A percentile compares a stretch with the other conserved stretches of the same genome.
phyloP scores from a whole-genome alignment of 2,329 filamentous ascomycete genomes.

The Phialophora tarda region DNA sequence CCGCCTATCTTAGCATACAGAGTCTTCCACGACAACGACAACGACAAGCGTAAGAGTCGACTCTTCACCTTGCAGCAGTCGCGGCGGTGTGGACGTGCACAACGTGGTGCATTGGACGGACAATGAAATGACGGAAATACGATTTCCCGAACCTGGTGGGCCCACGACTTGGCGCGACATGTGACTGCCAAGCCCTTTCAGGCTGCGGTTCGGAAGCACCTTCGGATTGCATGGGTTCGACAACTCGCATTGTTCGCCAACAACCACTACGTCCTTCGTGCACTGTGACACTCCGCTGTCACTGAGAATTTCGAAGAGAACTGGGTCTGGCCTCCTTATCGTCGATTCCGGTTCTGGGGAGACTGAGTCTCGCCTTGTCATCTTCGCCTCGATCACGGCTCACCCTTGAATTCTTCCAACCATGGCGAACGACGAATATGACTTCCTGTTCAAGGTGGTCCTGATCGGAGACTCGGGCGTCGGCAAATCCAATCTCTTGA shows the following conservation, averaged over 20 bases:
- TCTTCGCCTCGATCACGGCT: constrained; percentile 3
- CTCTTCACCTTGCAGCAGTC: background rate
- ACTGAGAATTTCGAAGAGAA: background rate
- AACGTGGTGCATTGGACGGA: background rate
- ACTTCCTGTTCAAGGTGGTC: constrained; percentile 99
- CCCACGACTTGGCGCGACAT: background rate
- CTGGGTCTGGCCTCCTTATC: background rate
- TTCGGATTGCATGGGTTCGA: background rate
- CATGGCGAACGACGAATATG: constrained; percentile 90
- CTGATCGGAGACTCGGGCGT: constrained; percentile 99
- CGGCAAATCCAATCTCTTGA: constrained; percentile 99
- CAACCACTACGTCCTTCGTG: background rate
- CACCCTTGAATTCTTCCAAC: constrained; percentile 1
- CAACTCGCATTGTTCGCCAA: background rate
- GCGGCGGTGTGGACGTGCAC: background rate
- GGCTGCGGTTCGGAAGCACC: constrained; percentile 6
- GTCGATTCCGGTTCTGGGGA: background rate
- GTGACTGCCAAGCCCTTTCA: constrained; percentile 8
- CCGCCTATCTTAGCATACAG: background rate
- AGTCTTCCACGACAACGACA: background rate
- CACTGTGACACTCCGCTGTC: background rate
- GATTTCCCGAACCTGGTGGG: background rate
- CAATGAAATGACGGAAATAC: background rate
- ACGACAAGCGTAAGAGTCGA: background rate
- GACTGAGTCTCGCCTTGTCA: constrained; percentile 5